Conservation (phyloP, 202 grass and related monocot genomes). For the Panicum virgatum region DNA sequence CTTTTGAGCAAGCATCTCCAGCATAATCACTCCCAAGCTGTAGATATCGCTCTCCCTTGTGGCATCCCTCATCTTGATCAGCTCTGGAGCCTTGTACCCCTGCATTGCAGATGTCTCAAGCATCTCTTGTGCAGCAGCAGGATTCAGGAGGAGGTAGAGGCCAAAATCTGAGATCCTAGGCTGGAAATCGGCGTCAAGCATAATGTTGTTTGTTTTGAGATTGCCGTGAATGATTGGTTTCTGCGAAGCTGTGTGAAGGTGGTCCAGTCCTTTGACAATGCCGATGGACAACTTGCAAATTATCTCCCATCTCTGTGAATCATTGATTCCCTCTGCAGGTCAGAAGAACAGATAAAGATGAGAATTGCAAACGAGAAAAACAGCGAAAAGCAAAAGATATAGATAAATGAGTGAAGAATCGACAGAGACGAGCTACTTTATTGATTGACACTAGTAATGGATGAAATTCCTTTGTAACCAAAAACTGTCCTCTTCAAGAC, state of each 20-base stretch:
- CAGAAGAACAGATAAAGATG: conserved; percentile 9
- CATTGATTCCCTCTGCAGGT: conserved; percentile 73
- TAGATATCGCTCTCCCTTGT: conserved; percentile 79
- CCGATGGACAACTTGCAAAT: conserved; percentile 77
- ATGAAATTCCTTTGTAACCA: not conserved
- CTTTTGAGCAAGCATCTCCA: conserved; percentile 93
- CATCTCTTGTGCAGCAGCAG: conserved; percentile 69
- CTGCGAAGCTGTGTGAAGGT: conserved; percentile 76
- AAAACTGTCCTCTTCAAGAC: conserved; percentile 18
- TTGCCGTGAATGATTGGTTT: conserved; percentile 89
- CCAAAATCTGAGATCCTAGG: conserved; percentile 85
- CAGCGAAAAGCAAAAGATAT: no score
- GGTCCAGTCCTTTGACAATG: conserved; percentile 86
- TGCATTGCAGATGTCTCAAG: conserved; percentile 66
- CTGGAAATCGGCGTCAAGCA: conserved; percentile 86
- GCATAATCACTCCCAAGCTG: conserved; percentile 85
- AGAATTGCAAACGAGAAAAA: not conserved
- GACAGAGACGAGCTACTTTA: not conserved
- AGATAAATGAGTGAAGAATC: no score
- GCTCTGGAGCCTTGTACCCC: conserved; percentile 87
- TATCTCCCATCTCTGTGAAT: conserved; percentile 90
- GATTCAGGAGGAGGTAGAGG: conserved; percentile 72
- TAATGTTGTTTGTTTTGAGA: conserved; percentile 93
- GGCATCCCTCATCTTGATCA: conserved; percentile 81
- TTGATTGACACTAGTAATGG: not conserved